Base-by-base conservation (phyloP, 257 asterid species). In the Fraxinus pennsylvanica region DNA sequence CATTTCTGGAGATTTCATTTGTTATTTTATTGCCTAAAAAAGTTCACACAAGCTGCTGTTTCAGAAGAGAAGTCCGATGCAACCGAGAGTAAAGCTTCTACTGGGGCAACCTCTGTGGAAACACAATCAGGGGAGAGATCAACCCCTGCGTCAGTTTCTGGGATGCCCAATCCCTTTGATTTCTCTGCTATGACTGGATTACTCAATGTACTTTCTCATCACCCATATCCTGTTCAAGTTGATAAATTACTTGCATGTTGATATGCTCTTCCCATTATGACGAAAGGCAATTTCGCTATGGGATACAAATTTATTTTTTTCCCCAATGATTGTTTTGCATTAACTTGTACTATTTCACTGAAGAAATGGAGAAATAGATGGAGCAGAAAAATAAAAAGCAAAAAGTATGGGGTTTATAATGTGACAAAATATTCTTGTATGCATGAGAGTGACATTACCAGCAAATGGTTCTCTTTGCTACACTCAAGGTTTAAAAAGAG, bases 131-230 rank as follows among this genome's bases (percentile, higher is more conserved):
- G 86, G 22, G 68, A 68, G 72, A 25, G 69, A 63, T 22, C 68
- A 66, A 19, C 35, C 69, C 39, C 80, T 14, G 29, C 25, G 5
- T 70, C 80, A 27, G 41, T 32, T 22, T 35, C 68, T 10, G 80
- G 74, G 9, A 25, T 76, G 72, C 67, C 80, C 47, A 76, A 76
- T 76, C 80, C 80, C 33, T 76, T 76, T 76, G 80, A 76, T 76
- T 76, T 76, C 38, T 72, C 76, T 14, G 66, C 68, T 21, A 67
- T 94, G 90, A 54, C 96, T 72, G 97, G 97, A 84, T 82, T 92
- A 79, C 92, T 94, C 54, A 94, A 94, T 85, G 99, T 92, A 85
- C 35, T 70, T 68, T 70, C 79, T 25, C 38, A n/a, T n/a, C 66
- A 7, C 22, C 65, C 54, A 52, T 19, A 35, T 39, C 29, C n/a